Evolutionary conservation across 1,139 yeast species (phyloP).

Genomic region (Yamadazyma dushanensis): DNA sequence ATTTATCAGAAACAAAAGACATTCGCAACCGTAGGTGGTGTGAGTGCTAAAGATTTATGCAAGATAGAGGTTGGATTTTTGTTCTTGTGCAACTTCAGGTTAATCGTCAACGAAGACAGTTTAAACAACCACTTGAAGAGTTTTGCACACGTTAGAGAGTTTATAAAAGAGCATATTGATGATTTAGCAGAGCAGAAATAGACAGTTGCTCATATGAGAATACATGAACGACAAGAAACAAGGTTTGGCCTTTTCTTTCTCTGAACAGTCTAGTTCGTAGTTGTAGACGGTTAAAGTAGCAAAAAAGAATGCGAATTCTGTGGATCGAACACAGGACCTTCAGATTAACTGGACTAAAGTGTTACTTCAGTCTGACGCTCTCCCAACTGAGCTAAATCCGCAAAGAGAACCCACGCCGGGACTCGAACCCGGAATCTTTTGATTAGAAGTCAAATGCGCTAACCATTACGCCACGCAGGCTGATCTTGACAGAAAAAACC

Average conservation of each 20-base stretch:
- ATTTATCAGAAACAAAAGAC: slow-evolving; percentile 44
- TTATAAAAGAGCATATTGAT: slow-evolving; percentile 12
- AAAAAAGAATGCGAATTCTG: slow-evolving; percentile 42
- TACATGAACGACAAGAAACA: too few relatives aligned
- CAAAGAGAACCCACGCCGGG: slow-evolving; percentile 23
- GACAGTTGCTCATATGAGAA: too few relatives aligned
- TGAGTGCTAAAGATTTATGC: slow-evolving; percentile 36
- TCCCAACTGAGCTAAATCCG: slow-evolving; percentile 54
- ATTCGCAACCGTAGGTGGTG: slow-evolving; percentile 49
- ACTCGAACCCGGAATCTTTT: slow-evolving; percentile 25
- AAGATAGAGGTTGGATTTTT: slow-evolving; percentile 44
- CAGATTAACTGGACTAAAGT: slow-evolving; percentile 44
- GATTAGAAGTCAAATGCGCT: slow-evolving; percentile 25
- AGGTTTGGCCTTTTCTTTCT: too few relatives aligned
- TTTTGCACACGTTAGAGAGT: slow-evolving; percentile 11
- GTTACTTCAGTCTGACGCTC: slow-evolving; percentile 56
- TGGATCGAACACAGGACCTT: slow-evolving; percentile 61
- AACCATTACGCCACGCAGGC: slow-evolving; percentile 26
- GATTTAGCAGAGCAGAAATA: slow-evolving; percentile 1
- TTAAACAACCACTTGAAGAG: slow-evolving; percentile 32
- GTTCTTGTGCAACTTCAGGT: slow-evolving; percentile 40
- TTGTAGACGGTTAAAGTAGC: too few relatives aligned
- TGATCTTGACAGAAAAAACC: background rate
- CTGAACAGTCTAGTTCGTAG: too few relatives aligned
- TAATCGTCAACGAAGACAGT: slow-evolving; percentile 37